A percentile compares a stretch with the other conserved stretches of the same genome.
phyloP scores from a whole-genome alignment of 345 rosid species.

The Citrus hindsii region DNA sequence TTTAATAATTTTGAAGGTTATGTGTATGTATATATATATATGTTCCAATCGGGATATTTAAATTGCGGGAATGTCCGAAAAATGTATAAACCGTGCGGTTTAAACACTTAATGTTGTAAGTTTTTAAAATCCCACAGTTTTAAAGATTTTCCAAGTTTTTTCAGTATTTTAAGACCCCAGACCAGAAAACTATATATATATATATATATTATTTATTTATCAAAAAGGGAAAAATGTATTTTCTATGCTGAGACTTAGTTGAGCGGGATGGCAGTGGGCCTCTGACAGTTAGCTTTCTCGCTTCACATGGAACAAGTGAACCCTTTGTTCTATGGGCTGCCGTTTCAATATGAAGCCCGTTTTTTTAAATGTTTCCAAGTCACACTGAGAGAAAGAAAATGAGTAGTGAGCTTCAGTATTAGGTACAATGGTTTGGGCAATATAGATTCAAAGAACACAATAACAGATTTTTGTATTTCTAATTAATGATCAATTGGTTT shows the following conservation, averaged over 20 bases:
- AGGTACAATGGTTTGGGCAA: too few relatives aligned
- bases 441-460: too few relatives aligned
- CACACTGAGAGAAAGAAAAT: too few relatives aligned
- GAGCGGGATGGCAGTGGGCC: background rate
- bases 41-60: too few relatives aligned
- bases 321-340: background rate
- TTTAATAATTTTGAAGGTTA: background rate
- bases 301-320: background rate
- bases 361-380: too few relatives aligned
- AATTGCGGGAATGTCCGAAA: rapidly evolving
- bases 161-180: rapidly evolving
- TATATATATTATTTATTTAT: too few relatives aligned
- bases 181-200: too few relatives aligned
- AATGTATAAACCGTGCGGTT: rapidly evolving
- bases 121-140: rapidly evolving
- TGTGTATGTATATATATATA: too few relatives aligned
- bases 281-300: background rate
- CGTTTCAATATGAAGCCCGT: background rate
- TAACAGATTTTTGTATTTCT: too few relatives aligned
- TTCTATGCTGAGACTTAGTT: background rate
- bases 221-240: background rate
- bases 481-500: too few relatives aligned
- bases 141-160: rapidly evolving
- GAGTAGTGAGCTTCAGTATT: too few relatives aligned
- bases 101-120: too few relatives aligned